Conservation (phyloP, 441 rosid species). For the California macrophylla region DNA sequence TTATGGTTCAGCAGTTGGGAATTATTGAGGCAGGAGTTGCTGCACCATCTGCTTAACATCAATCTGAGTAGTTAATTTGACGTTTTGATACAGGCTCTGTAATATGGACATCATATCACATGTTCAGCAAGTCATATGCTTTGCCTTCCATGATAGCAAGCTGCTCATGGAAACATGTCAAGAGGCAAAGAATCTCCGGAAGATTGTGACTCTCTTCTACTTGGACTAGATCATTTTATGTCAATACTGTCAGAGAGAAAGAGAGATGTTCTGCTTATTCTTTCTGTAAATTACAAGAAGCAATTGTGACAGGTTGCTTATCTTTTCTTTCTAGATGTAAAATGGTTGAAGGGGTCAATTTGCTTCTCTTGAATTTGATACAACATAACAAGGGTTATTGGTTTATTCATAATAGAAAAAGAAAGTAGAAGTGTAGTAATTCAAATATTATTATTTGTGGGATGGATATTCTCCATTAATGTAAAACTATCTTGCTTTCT, state of each 20-base stretch:
- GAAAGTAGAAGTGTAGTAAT: neutral
- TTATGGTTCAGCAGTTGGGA: neutral
- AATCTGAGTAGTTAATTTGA: neutral
- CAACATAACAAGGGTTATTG: neutral
- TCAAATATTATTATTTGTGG: neutral
- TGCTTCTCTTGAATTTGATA: neutral
- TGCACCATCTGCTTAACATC: neutral
- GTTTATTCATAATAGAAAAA: constrained; percentile 4
- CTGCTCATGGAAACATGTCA: constrained; percentile 92
- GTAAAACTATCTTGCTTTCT: neutral
- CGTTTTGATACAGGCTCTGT: constrained; percentile 61
- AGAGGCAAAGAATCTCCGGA: constrained; percentile 84
- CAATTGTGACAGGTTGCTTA: neutral
- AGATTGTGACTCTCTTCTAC: constrained; percentile 83
- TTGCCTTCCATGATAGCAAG: constrained; percentile 89
- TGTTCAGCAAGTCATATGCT: constrained; percentile 91
- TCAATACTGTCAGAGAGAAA: constrained; percentile 10
- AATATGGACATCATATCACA: constrained; percentile 89
- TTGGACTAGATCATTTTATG: constrained; percentile 48
- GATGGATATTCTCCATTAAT: neutral
- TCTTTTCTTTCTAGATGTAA: constrained; percentile 12
- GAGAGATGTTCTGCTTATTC: constrained; percentile 11
- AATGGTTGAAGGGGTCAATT: constrained; percentile 1
- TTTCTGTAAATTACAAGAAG: constrained; percentile 20
- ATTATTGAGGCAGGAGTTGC: neutral